A percentile compares a stretch with the other conserved stretches of the same genome.
These are phyloP conservation scores for Debaryomyces sp. DNA, from an alignment of 1,139 yeast genomes.

Conservation along the genomic window DNA sequence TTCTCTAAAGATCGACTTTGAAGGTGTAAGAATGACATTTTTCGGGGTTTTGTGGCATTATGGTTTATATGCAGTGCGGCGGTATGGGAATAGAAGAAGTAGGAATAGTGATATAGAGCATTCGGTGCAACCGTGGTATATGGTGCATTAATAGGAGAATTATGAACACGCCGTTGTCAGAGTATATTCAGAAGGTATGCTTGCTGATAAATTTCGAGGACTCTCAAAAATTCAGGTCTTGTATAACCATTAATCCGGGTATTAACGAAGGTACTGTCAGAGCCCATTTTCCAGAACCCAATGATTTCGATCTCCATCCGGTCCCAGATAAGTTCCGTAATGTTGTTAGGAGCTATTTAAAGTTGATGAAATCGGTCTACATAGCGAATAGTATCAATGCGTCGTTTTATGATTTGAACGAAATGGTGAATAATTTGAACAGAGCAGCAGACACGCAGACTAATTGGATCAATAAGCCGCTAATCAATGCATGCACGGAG, in stretches of 20 bases:
- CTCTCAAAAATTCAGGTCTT: conserved; percentile 21
- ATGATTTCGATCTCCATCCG: conserved; percentile 42
- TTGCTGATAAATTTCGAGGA: conserved; percentile 25
- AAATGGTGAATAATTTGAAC: conserved; percentile 51
- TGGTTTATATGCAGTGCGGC: neutral
- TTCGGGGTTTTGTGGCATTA: neutral
- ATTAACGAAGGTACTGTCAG: conserved; percentile 28
- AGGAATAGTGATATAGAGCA: neutral
- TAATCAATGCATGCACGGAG: conserved; percentile 59
- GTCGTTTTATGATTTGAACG: conserved; percentile 44
- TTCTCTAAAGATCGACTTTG: neutral
- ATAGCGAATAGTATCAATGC: conserved; percentile 36
- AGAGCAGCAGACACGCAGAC: conserved; percentile 65
- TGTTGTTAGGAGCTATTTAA: conserved; percentile 37
- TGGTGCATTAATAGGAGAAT: neutral
- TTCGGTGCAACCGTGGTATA: neutral
- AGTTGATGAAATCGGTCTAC: conserved; percentile 42
- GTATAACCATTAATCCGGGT: conserved; percentile 41
- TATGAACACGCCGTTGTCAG: conserved; percentile 13
- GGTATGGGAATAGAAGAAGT: neutral
- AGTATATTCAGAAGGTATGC: conserved; percentile 25
- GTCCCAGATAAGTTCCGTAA: conserved; percentile 41
- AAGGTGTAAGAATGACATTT: neutral
- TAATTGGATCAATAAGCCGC: conserved; percentile 67
- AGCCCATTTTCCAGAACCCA: conserved; percentile 37